phyloP scores from a whole-genome alignment of 177 flowering plant species.

The Tripterygium wilfordii region DNA sequence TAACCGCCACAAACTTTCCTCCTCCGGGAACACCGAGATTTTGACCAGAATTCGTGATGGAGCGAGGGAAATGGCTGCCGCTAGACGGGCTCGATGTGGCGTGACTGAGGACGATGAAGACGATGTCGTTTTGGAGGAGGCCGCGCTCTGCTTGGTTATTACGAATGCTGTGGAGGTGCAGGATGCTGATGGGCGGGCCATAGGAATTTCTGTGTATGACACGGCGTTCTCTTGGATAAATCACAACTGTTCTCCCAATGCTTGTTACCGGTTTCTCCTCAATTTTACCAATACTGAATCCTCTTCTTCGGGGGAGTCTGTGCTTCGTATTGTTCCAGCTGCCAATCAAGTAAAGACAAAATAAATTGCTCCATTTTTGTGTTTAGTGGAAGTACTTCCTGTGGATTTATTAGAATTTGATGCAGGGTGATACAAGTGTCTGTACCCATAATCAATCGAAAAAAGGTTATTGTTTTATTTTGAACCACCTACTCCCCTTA shows the following conservation, averaged over 20 bases:
- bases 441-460: constrained; percentile 2
- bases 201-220: constrained; percentile 48
- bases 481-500: background rate
- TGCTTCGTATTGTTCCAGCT: constrained; percentile 18
- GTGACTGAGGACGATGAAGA: background rate
- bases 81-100: constrained; percentile 15
- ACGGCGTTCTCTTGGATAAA: constrained; percentile 70
- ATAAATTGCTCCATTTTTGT: background rate
- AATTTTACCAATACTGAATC: background rate
- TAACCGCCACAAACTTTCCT: constrained; percentile 31
- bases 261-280: constrained; percentile 51
- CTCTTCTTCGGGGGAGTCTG: constrained; percentile 1
- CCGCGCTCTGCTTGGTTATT: constrained; percentile 40
- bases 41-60: constrained; percentile 29
- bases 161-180: constrained; percentile 74
- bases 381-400: background rate
- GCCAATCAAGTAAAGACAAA: background rate
- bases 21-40: constrained; percentile 10
- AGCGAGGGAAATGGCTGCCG: constrained; percentile 33
- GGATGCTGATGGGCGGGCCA: constrained; percentile 16
- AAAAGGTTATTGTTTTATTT: constrained; percentile 10
- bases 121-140: constrained; percentile 35
- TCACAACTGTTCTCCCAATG: constrained; percentile 82
- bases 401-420: background rate
- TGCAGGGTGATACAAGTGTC: constrained; percentile 21